Conservation (phyloP, 2,329 filamentous ascomycete species). For the Colletotrichum incanum region DNA sequence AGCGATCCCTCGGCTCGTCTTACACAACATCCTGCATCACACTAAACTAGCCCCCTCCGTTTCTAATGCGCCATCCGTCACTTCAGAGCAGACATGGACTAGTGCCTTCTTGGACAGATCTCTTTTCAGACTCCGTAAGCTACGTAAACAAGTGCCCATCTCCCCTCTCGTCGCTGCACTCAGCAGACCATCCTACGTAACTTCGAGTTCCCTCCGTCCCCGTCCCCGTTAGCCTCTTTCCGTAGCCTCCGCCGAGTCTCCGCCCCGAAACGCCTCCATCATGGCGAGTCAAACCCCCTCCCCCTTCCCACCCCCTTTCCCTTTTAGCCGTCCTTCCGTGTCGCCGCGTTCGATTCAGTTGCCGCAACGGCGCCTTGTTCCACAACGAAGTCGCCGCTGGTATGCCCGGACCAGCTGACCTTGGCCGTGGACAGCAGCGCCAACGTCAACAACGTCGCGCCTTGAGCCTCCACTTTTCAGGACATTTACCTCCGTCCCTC, state of each 20-base stretch:
- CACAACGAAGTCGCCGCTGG: slow-evolving; percentile 24
- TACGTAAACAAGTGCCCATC: slow-evolving; percentile 8
- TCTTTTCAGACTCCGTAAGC: slow-evolving; percentile 5
- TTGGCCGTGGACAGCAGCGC: slow-evolving; percentile 18
- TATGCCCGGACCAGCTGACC: slow-evolving; percentile 16
- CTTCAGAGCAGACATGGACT: slow-evolving; percentile 8
- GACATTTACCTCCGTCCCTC: background rate
- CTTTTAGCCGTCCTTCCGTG: slow-evolving; percentile 21
- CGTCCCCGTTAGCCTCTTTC: slow-evolving; percentile 30
- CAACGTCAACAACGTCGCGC: slow-evolving; percentile 24
- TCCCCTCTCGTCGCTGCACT: background rate
- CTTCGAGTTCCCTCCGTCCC: background rate
- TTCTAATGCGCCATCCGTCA: slow-evolving; percentile 32
- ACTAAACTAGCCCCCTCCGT: slow-evolving; percentile 16
- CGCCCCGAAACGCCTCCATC: slow-evolving; percentile 34
- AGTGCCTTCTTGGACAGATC: slow-evolving; percentile 23
- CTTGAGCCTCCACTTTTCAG: slow-evolving; percentile 31
- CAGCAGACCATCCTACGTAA: slow-evolving; percentile 23
- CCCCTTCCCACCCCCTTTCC: slow-evolving; percentile 3
- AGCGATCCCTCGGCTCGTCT: slow-evolving; percentile 12
- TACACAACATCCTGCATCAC: slow-evolving; percentile 7
- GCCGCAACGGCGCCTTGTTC: slow-evolving; percentile 37
- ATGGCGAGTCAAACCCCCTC: slow-evolving; percentile 25
- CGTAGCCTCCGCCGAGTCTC: slow-evolving; percentile 20
- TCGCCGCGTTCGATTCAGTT: slow-evolving; percentile 26